Percentiles rank a stretch among this genome's conserved stretches.
These are phyloP conservation scores for Talaromyces stipitatus DNA, from an alignment of 495 filamentous ascomycete genomes.

Conservation along the genomic window DNA sequence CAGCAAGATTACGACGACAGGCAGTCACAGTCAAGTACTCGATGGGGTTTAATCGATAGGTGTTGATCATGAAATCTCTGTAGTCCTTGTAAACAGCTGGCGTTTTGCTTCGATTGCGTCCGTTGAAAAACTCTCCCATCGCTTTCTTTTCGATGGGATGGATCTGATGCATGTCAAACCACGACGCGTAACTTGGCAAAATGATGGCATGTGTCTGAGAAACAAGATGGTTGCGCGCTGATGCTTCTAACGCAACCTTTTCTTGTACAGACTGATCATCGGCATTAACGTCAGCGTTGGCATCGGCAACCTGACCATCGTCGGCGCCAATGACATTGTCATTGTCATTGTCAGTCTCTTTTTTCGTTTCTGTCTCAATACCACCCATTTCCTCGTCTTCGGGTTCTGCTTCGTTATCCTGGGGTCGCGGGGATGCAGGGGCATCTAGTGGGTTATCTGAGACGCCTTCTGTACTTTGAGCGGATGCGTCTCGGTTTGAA, in stretches of 20 bases:
- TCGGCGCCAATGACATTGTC: constrained; percentile 28
- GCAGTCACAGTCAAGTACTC: constrained; percentile 97
- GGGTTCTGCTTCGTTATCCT: constrained; percentile 50
- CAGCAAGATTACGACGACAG: constrained; percentile 91
- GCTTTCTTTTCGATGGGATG: constrained; percentile 85
- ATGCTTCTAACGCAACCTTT: constrained; percentile 75
- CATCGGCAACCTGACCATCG: constrained; percentile 35
- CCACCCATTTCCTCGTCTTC: constrained; percentile 88
- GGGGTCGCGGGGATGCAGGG: constrained; percentile 65
- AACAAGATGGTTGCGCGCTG: constrained; percentile 83
- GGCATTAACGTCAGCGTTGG: constrained; percentile 33
- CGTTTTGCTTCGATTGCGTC: constrained; percentile 94
- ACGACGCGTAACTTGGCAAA: constrained; percentile 89
- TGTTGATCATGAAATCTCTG: constrained; percentile 99
- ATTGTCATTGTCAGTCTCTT: constrained; percentile 43
- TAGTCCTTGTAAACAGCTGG: constrained; percentile 97
- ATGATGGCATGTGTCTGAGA: constrained; percentile 91
- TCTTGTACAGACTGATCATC: constrained; percentile 48
- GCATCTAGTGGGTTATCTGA: constrained; percentile 85
- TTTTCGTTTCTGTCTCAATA: constrained; percentile 53
- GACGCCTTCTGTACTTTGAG: constrained; percentile 13
- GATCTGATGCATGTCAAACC: constrained; percentile 96
- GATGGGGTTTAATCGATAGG: constrained; percentile 87
- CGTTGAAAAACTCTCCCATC: constrained; percentile 96
- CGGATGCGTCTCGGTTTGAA: constrained; percentile 24